These are phyloP conservation scores for Astragalus membranaceus DNA, from an alignment of 306 rosid genomes.

Conservation along the genomic window DNA sequence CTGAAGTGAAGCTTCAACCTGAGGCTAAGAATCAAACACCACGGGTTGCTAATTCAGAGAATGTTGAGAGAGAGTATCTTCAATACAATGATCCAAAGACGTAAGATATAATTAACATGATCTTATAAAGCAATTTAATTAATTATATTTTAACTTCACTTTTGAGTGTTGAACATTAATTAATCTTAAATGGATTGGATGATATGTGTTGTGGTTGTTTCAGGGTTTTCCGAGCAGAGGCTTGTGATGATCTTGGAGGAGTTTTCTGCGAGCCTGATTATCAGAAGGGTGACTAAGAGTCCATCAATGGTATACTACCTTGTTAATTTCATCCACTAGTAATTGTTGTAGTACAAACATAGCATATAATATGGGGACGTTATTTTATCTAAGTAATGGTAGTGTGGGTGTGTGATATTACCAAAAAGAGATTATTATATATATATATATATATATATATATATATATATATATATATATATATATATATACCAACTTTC, in stretches of 20 bases:
- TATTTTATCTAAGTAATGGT: too few relatives aligned
- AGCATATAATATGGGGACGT: too few relatives aligned
- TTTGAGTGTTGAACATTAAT: neutral
- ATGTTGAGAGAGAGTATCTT: conserved; percentile 57
- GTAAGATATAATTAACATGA: neutral
- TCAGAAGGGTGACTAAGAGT: conserved; percentile 48
- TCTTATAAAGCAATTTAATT: neutral
- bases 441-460: too few relatives aligned
- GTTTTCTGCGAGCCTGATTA: conserved; percentile 65
- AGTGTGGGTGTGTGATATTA: too few relatives aligned
- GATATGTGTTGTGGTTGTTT: neutral
- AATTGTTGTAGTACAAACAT: too few relatives aligned
- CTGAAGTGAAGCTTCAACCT: conserved; percentile 49
- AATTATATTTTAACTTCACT: neutral
- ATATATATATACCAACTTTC: too few relatives aligned
- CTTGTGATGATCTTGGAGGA: conserved; percentile 99
- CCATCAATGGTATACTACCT: neutral
- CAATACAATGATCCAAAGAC: conserved; percentile 53
- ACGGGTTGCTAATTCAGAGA: conserved; percentile 21
- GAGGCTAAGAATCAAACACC: conserved; percentile 6
- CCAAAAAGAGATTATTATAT: too few relatives aligned
- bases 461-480: too few relatives aligned
- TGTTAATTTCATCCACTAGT: neutral
- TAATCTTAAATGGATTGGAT: too few relatives aligned
- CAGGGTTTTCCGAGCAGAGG: conserved; percentile 82